Conservation (phyloP, 768 basidiomycete species). For the Trametes meyenii region DNA sequence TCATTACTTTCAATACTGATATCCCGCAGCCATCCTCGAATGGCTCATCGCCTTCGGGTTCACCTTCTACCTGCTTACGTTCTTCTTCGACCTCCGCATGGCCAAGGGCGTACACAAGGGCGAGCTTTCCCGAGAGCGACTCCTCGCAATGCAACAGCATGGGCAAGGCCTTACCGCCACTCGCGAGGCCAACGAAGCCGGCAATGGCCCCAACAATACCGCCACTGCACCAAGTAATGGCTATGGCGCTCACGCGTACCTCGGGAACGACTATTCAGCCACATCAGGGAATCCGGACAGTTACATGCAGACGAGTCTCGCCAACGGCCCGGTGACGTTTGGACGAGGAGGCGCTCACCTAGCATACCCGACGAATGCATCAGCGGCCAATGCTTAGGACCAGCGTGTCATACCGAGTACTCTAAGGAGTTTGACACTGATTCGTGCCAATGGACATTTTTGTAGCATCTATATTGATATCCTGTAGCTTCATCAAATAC, state of each 20-base stretch:
- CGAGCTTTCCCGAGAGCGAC: slow-evolving; percentile 41
- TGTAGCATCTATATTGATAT: background rate
- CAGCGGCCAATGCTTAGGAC: slow-evolving; percentile 1
- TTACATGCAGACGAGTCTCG: background rate
- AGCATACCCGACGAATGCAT: background rate
- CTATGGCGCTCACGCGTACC: background rate
- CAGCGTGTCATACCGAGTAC: background rate
- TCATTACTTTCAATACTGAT: too few species aligned
- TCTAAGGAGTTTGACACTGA: too few species aligned
- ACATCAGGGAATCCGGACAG: background rate
- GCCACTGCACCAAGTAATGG: background rate
- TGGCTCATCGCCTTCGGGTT: slow-evolving; percentile 76
- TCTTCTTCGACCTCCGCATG: slow-evolving; percentile 69
- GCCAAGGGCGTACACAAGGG: slow-evolving; percentile 55
- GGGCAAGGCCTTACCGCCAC: slow-evolving; percentile 18
- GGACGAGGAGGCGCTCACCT: background rate
- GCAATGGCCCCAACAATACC: slow-evolving; percentile 9
- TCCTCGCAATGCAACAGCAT: slow-evolving; percentile 31
- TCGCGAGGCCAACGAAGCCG: slow-evolving; percentile 15
- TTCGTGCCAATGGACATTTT: background rate
- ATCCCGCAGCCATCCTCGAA: slow-evolving; percentile 73
- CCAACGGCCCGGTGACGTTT: background rate
- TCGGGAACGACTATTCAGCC: background rate
- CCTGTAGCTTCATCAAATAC: background rate
- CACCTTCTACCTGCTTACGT: slow-evolving; percentile 73